Base-by-base conservation (phyloP, 495 filamentous ascomycete species). In the Ramalina peruviana region DNA sequence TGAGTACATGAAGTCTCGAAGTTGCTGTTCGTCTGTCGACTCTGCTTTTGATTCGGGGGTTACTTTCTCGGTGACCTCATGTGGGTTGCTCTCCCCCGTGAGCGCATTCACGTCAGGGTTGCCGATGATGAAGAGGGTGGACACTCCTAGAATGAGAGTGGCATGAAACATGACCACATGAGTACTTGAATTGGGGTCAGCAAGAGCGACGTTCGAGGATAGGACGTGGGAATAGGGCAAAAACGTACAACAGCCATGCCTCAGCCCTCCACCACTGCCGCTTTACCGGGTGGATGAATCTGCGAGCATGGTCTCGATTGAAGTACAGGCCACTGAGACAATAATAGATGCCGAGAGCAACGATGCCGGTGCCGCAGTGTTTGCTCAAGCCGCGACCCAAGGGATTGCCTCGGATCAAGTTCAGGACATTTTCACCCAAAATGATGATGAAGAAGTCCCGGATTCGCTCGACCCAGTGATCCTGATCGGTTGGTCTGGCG, bases 381-480 rank as follows among this genome's bases (percentile, higher is more conserved):
- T 46, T 3, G 37, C 47, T 60, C 17, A 64, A 19, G 6, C 61
- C 61, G 6, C 50, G 17, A 3, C 60, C 61, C 1, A 55, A 48
- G 4, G 60, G 61, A 44, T 60, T 62, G 1, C 61, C 64, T 13
- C 68, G 67, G 37, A 73, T 56, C n/a, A 70, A 67, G 36, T 60
- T 51, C 40, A 72, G 69, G 2, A 72, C 58, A 37, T 67, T 72
- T 49, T 74, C 71, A 36, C 71, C 70, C 7, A 74, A 59, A 1
- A 67, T 68, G 40, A 74, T 72, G 54, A 72, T 73, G 50, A 65
- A 72, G 53, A 74, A 74, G 20, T 71, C 70, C 1, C 66, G 62
- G 50, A 67, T 67, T 1, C 71, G 66, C 51, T 73, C 71, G 13
- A 68, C 58, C 51, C 72, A 69, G 49, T 74, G 71, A 19, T 62